Evolutionary conservation across 164 flowering plant genomes (phyloP).

Genomic region (Nymphaea thermarum): DNA sequence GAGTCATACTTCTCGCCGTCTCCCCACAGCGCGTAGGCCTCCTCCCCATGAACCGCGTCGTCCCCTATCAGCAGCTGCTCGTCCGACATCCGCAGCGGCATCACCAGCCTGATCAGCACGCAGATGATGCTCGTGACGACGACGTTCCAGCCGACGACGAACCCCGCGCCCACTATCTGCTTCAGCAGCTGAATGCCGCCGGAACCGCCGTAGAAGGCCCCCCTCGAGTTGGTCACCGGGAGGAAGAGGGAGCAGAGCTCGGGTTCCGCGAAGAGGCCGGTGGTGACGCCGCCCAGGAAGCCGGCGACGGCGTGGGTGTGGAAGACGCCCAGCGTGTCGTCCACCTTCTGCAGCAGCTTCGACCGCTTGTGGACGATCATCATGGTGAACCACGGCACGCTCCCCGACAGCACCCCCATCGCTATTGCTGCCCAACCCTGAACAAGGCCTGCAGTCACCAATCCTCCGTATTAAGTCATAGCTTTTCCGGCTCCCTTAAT

Average conservation of each 20-base stretch:
- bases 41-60: constrained; percentile 40
- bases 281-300: constrained; percentile 28
- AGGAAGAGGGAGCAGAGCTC: constrained; percentile 22
- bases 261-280: constrained; percentile 36
- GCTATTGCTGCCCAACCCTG: constrained; percentile 49
- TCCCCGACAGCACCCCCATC: constrained; percentile 50
- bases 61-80: constrained; percentile 26
- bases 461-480: no score
- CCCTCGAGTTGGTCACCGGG: constrained; percentile 21
- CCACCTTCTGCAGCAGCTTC: constrained; percentile 29
- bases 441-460: constrained; percentile 25
- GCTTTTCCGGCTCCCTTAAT: background rate
- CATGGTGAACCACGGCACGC: constrained; percentile 56
- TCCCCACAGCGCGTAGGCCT: constrained; percentile 33
- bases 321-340: constrained; percentile 49
- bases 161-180: constrained; percentile 21
- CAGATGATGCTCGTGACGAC: constrained; percentile 22
- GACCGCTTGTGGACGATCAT: constrained; percentile 42
- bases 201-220: constrained; percentile 21
- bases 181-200: constrained; percentile 25
- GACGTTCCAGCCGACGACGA: constrained; percentile 27
- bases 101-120: constrained; percentile 11
- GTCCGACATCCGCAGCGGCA: constrained; percentile 31
- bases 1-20: constrained; percentile 28
- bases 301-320: constrained; percentile 58